Conservation (phyloP, 768 basidiomycete species). For the Hysterangium stoloniferum region DNA sequence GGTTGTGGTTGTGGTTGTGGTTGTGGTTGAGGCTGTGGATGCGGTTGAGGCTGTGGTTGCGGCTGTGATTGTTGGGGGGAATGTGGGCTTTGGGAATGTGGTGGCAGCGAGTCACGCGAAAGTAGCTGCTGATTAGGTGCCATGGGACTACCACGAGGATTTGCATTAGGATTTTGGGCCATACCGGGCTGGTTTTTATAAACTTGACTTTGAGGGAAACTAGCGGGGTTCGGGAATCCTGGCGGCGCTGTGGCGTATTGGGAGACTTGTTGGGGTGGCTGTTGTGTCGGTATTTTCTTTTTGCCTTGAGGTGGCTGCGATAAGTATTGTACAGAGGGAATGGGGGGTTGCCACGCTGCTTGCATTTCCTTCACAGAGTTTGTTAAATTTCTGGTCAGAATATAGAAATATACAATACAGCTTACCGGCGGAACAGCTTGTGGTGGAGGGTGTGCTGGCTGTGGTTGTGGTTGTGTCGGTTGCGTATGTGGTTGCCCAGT, state of each 20-base stretch:
- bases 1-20: neutral
- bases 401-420: neutral
- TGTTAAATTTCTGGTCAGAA: slow-evolving; percentile 18
- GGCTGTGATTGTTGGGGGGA: slow-evolving; percentile 25
- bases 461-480: slow-evolving; percentile 9
- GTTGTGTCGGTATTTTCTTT: neutral
- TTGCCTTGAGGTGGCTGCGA: slow-evolving; percentile 11
- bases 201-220: slow-evolving; percentile 15
- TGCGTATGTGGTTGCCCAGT: slow-evolving; percentile 13
- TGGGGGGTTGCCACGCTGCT: slow-evolving; percentile 13
- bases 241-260: slow-evolving; percentile 15
- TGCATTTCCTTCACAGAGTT: slow-evolving; percentile 18
- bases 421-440: slow-evolving; percentile 2
- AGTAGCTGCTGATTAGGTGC: slow-evolving; percentile 26
- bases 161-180: slow-evolving; percentile 17
- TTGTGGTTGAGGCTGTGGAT: neutral
- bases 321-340: slow-evolving; percentile 20
- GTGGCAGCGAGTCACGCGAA: slow-evolving; percentile 26
- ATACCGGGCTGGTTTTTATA: slow-evolving; percentile 14
- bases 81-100: slow-evolving; percentile 9
- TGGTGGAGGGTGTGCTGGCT: slow-evolving; percentile 8
- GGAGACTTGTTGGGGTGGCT: neutral
- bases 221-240: slow-evolving; percentile 26
- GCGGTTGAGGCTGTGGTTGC: slow-evolving; percentile 24
- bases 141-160: slow-evolving; percentile 31